Evolutionary conservation across 1,284 basidiomycete genomes (phyloP).

Genomic region (Irpex lacteus): DNA sequence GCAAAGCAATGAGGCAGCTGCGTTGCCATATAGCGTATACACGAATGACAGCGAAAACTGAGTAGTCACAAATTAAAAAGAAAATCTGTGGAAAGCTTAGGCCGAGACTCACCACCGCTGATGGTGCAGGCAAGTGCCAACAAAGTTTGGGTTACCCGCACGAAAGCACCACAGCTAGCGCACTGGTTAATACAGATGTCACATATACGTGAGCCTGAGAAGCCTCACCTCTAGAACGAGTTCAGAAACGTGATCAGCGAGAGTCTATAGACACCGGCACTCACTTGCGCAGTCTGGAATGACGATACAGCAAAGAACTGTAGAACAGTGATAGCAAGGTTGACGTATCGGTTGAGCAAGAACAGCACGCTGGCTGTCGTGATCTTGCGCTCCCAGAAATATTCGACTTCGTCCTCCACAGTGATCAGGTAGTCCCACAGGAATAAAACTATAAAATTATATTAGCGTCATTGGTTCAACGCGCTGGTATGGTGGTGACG

Average conservation of each 20-base stretch:
- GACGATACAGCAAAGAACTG: conserved; percentile 9
- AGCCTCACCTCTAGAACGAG: conserved; percentile 5
- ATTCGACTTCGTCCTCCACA: conserved; percentile 15
- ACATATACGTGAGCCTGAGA: neutral
- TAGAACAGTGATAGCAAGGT: conserved; percentile 9
- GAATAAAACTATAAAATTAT: conserved; percentile 8
- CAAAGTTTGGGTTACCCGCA: conserved; percentile 8
- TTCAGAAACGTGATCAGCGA: neutral
- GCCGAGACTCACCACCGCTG: conserved; percentile 4
- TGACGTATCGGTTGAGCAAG: conserved; percentile 17
- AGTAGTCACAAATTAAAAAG: neutral
- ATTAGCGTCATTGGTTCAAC: neutral
- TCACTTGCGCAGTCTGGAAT: conserved; percentile 10
- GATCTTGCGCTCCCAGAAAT: conserved; percentile 14
- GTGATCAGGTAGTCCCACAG: conserved; percentile 18
- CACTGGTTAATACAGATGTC: neutral
- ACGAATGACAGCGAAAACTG: conserved; percentile 13
- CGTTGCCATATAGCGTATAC: conserved; percentile 17
- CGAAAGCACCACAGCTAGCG: conserved; percentile 6
- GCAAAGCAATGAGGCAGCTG: conserved; percentile 13
- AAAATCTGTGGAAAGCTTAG: neutral
- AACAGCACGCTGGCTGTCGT: conserved; percentile 14
- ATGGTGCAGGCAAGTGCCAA: conserved; percentile 5
- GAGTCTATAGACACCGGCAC: neutral
- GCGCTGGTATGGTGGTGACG: neutral